phyloP scores from a whole-genome alignment of 306 rosid genomes.

The Cotoneaster glaucophyllus region DNA sequence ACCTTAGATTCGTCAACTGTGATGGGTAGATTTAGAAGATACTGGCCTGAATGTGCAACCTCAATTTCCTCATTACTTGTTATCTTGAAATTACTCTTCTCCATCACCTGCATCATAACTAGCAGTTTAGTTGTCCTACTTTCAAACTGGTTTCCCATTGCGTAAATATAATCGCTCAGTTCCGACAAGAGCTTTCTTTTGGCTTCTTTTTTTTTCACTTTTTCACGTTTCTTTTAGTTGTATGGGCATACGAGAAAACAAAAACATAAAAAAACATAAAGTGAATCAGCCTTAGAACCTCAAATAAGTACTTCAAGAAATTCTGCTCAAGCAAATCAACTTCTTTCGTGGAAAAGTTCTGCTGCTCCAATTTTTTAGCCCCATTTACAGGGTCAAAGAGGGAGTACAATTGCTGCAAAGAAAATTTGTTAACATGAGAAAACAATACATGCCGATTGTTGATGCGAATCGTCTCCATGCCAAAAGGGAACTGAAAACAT shows the following conservation, averaged over 20 bases:
- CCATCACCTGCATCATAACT: slow-evolving; percentile 58
- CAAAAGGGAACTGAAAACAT: neutral
- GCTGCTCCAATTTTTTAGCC: slow-evolving; percentile 70
- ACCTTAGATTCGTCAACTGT: slow-evolving; percentile 90
- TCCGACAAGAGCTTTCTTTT: neutral
- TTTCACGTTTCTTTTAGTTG: neutral
- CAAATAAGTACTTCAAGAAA: slow-evolving; percentile 70
- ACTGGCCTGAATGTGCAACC: slow-evolving; percentile 85
- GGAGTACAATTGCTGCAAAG: slow-evolving; percentile 82
- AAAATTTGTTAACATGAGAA: neutral
- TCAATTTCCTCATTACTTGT: slow-evolving; percentile 69
- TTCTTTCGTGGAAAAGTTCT: slow-evolving; percentile 51
- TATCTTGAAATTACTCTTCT: slow-evolving; percentile 91
- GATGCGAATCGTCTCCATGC: neutral
- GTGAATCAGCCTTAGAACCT: slow-evolving; percentile 35
- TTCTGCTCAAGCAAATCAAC: slow-evolving; percentile 81
- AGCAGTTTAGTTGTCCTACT: neutral
- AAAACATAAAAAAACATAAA: neutral
- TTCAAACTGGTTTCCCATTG: neutral
- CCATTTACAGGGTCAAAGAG: slow-evolving; percentile 85
- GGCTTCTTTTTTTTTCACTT: neutral
- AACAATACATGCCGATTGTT: neutral
- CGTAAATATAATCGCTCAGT: neutral
- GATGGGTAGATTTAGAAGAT: slow-evolving; percentile 94
- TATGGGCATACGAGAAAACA: neutral